A percentile compares a stretch with the other conserved stretches of the same genome.
phyloP scores from a whole-genome alignment of 148 eudicot species.

The Fagopyrum esculentum region DNA sequence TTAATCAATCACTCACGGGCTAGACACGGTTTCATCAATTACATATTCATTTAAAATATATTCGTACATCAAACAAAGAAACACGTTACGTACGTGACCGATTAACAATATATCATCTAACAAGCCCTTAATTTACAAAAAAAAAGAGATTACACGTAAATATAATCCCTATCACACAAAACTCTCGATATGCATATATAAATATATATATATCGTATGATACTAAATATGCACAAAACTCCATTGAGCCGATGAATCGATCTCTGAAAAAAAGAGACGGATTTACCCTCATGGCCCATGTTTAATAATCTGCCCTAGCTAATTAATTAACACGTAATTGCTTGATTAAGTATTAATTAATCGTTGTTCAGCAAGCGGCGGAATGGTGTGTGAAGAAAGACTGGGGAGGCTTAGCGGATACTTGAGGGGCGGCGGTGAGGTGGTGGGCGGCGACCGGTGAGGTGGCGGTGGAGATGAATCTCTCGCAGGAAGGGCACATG shows the following conservation, averaged over 20 bases:
- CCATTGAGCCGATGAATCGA: not conserved
- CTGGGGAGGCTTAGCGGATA: not conserved
- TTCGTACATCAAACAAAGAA: not conserved
- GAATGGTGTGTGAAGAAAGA: constrained; percentile 14
- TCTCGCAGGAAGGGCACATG: constrained; percentile 42
- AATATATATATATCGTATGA: not conserved
- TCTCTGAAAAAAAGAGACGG: constrained; percentile 6
- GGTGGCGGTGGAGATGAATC: not conserved
- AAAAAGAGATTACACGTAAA: not conserved
- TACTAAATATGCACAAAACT: constrained; percentile 2
- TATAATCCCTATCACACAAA: not conserved
- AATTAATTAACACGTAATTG: not conserved
- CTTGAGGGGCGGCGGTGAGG: not conserved
- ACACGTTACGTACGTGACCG: not conserved
- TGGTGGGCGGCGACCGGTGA: not conserved
- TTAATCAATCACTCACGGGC: not conserved
- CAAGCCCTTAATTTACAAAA: not conserved
- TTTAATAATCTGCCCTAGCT: not conserved
- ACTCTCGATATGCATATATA: not conserved
- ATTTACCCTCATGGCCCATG: not conserved
- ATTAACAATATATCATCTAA: not conserved
- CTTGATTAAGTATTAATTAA: not conserved
- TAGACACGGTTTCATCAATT: not conserved
- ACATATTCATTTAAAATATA: not conserved
- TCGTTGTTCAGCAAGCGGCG: constrained; percentile 17